Evolutionary conservation across 345 rosid genomes (phyloP).

Genomic region (Carallia pectinifolia): DNA sequence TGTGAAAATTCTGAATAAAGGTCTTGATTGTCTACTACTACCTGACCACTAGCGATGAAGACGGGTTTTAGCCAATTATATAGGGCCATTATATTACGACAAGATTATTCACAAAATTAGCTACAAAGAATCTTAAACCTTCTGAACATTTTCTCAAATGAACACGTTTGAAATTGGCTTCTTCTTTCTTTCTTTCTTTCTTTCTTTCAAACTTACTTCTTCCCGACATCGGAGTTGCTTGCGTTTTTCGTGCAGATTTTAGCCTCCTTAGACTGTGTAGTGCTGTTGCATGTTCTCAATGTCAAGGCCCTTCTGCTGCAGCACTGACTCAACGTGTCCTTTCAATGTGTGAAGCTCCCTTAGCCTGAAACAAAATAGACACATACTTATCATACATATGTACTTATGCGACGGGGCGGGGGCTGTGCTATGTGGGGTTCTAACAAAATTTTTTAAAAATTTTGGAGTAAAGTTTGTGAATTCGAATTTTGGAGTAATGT

Average conservation of each 20-base stretch:
- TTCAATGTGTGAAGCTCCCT: conserved; percentile 71
- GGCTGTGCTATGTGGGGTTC: too few relatives aligned
- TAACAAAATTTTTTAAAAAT: too few relatives aligned
- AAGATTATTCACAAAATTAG: neutral
- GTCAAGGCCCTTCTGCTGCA: conserved; percentile 66
- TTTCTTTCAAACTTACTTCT: neutral
- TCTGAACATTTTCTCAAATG: neutral
- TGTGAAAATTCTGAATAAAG: too few relatives aligned
- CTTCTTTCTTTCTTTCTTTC: neutral
- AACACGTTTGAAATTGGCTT: neutral
- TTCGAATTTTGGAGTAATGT: too few relatives aligned
- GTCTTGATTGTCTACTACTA: too few relatives aligned
- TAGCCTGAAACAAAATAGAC: conserved; percentile 33
- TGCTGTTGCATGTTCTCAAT: conserved; percentile 71
- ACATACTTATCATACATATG: neutral
- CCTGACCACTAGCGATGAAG: too few relatives aligned
- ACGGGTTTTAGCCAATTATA: too few relatives aligned
- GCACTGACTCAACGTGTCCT: conserved; percentile 74
- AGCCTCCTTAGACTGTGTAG: conserved; percentile 47
- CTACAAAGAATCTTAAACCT: conserved; percentile 2
- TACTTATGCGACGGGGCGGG: too few relatives aligned
- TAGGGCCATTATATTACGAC: too few relatives aligned
- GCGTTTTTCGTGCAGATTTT: neutral
- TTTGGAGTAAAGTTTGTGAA: too few relatives aligned
- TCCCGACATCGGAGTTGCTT: neutral